Base-by-base conservation (phyloP, 1,139 yeast genomes). In the Candida mesenterica region DNA sequence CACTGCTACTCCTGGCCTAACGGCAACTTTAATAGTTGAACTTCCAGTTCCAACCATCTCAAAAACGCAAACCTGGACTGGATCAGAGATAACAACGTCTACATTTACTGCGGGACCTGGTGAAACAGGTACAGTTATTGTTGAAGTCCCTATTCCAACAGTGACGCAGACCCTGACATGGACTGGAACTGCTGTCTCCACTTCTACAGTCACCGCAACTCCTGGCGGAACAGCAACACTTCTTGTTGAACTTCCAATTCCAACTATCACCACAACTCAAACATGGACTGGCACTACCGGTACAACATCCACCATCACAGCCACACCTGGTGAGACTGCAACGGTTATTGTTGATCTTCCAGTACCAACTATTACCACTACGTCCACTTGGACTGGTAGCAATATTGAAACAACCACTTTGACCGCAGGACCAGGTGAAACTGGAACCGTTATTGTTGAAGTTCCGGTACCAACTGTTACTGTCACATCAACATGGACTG, bases 401-500 rank as follows among this genome's bases (percentile, higher is more conserved):
- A 39, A 28, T 6, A 32, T 39, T 4, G 27, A 10, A 4, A 34
- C 48, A 30, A 30, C 37, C 8, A 48, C 52, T 10, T 15, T 24
- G 3, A 34, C 48, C 34, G 20, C 35, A 20, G 31, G 33, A 9
- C 27, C 36, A 10, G 34, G 38, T 13, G 46, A 36, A 10, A 49
- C 49, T 13, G 53, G 39, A 5, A 41, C 49, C 4, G 48, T 50
- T n/a, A 28, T 44, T 10, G 39, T 51, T n/a, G 45, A 42, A 12
- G 41, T 44, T 24, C 58, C 59, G n/a, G 13, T 54, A 12, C 46
- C 44, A 15, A 29, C 40, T 4, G 37, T 43, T 10, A 34, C 40
- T 4, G 45, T 44, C 7, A 34, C 44, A 19, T 13, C 25, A 3
- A 37, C 41, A 12, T 37, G 42, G 37, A 34, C 38, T 16, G 9